phyloP scores from a whole-genome alignment of 768 basidiomycete genomes.

The Megacollybia marginata region DNA sequence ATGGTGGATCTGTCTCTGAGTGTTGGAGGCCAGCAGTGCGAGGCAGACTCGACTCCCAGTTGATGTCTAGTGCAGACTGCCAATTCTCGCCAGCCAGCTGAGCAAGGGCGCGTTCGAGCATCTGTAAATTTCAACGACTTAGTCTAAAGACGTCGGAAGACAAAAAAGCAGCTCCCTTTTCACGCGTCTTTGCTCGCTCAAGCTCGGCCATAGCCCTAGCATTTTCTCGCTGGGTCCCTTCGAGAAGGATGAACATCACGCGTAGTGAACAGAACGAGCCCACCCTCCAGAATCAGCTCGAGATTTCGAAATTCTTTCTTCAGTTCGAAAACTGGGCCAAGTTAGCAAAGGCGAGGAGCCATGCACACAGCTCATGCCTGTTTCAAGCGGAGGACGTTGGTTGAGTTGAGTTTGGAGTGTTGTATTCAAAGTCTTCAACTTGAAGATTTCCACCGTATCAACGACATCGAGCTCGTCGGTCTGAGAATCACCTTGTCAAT shows the following conservation, averaged over 20 bases:
- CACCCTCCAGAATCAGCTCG: constrained; percentile 55
- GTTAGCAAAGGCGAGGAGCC: too few species aligned
- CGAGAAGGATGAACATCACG: constrained; percentile 8
- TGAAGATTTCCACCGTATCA: neutral
- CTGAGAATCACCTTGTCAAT: constrained; percentile 49
- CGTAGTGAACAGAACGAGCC: too few species aligned
- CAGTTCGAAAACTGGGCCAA: constrained; percentile 42
- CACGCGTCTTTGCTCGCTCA: constrained; percentile 58
- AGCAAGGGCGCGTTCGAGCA: constrained; percentile 61
- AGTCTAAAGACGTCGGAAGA: too few species aligned
- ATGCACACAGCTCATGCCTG: too few species aligned
- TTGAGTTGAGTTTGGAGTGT: constrained; percentile 58
- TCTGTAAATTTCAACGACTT: too few species aligned
- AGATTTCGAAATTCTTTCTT: constrained; percentile 70
- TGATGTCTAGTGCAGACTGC: constrained; percentile 39
- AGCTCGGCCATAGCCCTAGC: constrained; percentile 78
- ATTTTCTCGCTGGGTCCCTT: constrained; percentile 82
- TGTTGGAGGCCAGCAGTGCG: constrained; percentile 6
- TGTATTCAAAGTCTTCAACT: constrained; percentile 61
- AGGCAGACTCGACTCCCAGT: constrained; percentile 3
- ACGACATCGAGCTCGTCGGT: neutral
- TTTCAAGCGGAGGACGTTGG: constrained; percentile 61
- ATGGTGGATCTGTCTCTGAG: constrained; percentile 4
- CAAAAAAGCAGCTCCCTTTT: constrained; percentile 30
- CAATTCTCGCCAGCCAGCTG: constrained; percentile 74